Conservation (phyloP, 441 rosid species). For the Dalechampia spathulata region DNA sequence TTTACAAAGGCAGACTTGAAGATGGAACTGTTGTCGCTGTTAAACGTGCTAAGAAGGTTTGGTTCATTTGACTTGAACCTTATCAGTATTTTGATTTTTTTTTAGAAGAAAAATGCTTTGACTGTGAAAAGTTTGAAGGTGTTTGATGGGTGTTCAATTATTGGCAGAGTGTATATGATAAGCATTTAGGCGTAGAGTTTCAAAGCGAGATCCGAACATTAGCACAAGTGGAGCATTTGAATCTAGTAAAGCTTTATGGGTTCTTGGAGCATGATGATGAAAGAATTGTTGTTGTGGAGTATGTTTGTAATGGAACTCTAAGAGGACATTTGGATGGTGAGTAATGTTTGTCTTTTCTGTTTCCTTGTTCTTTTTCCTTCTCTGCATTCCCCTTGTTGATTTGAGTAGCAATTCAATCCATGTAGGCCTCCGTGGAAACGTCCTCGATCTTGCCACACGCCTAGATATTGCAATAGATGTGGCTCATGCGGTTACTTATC, state of each 20-base stretch:
- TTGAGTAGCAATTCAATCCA: slow-evolving; percentile 3
- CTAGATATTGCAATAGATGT: slow-evolving; percentile 81
- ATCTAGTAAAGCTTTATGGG: slow-evolving; percentile 70
- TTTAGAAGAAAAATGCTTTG: background rate
- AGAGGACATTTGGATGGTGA: slow-evolving; percentile 89
- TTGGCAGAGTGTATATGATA: slow-evolving; percentile 68
- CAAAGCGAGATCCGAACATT: slow-evolving; percentile 69
- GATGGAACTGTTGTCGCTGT: slow-evolving; percentile 76
- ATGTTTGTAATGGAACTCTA: slow-evolving; percentile 81
- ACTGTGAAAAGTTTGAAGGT: background rate
- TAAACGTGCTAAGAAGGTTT: slow-evolving; percentile 89
- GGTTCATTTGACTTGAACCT: background rate
- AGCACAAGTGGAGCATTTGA: slow-evolving; percentile 74
- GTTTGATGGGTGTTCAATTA: background rate
- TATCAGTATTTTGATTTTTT: background rate
- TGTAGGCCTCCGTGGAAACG: slow-evolving; percentile 52
- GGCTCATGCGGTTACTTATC: slow-evolving; percentile 94
- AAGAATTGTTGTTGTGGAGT: slow-evolving; percentile 68
- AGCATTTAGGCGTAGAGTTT: slow-evolving; percentile 72
- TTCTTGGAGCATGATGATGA: slow-evolving; percentile 60
- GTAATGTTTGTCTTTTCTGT: slow-evolving; percentile 19
- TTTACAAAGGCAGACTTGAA: slow-evolving; percentile 67
- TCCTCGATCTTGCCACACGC: slow-evolving; percentile 58
- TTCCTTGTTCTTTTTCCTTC: background rate
- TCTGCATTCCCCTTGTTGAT: background rate